A percentile compares a stretch with the other conserved stretches of the same genome.
These are phyloP conservation scores for Claviceps sp. DNA, from an alignment of 2,329 filamentous ascomycete genomes.

Conservation along the genomic window DNA sequence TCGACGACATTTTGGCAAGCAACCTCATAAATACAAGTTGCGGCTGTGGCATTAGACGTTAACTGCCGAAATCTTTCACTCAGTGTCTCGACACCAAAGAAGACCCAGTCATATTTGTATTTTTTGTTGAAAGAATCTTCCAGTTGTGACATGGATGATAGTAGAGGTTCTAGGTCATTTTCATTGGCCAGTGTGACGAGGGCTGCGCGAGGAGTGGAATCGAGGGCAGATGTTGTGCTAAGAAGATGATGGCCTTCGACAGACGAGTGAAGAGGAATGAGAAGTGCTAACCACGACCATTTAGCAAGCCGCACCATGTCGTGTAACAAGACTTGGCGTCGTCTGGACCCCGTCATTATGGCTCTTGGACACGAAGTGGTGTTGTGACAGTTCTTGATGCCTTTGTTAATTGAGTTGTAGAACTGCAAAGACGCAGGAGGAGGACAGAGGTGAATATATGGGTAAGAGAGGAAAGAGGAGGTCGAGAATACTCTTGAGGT, in stretches of 20 bases:
- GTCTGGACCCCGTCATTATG: slow-evolving; percentile 5
- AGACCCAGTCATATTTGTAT: slow-evolving; percentile 78
- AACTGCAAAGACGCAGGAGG: neutral
- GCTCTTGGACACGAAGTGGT: slow-evolving; percentile 5
- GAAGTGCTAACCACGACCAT: slow-evolving; percentile 4
- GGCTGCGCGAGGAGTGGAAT: slow-evolving; percentile 17
- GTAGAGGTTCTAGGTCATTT: slow-evolving; percentile 16
- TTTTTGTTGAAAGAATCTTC: slow-evolving; percentile 55
- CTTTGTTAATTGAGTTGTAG: neutral
- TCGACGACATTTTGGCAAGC: slow-evolving; percentile 69
- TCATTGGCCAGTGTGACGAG: slow-evolving; percentile 20
- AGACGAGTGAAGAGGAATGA: slow-evolving; percentile 2
- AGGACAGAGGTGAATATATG: neutral
- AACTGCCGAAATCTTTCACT: slow-evolving; percentile 60
- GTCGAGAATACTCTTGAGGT: neutral
- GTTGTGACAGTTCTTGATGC: neutral
- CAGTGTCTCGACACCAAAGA: slow-evolving; percentile 73
- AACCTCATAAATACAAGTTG: slow-evolving; percentile 56
- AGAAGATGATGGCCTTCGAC: slow-evolving; percentile 9
- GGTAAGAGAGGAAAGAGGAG: neutral
- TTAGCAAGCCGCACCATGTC: slow-evolving; percentile 3
- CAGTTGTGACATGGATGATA: slow-evolving; percentile 40
- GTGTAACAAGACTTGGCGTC: neutral
- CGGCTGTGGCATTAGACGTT: slow-evolving; percentile 55
- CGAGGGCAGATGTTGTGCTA: slow-evolving; percentile 7